Conservation (phyloP, 352 stramenopile genomes). For the Peronospora belbahrii region DNA sequence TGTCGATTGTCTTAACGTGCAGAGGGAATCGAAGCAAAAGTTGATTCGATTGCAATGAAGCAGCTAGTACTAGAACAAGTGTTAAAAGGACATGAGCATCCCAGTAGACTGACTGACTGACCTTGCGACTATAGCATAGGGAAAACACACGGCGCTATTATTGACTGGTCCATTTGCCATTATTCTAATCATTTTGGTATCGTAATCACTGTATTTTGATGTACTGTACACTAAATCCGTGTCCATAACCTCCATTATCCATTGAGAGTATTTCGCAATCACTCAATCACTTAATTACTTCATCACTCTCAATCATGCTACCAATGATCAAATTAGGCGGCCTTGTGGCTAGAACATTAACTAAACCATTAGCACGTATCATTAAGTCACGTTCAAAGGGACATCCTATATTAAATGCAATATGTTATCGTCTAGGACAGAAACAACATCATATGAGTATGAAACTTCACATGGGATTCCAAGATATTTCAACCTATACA, state of each 20-base stretch:
- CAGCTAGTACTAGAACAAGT: slow-evolving; percentile 19
- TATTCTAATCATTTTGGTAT: too few species aligned
- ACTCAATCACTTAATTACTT: too few species aligned
- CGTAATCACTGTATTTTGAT: too few species aligned
- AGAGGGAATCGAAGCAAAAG: slow-evolving; percentile 2
- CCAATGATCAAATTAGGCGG: slow-evolving; percentile 82
- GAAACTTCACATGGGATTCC: slow-evolving; percentile 77
- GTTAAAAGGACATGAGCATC: too few species aligned
- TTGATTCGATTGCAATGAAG: slow-evolving; percentile 6
- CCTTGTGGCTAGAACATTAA: slow-evolving; percentile 73
- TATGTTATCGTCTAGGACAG: slow-evolving; percentile 60
- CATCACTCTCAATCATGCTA: too few species aligned
- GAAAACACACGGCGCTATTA: too few species aligned
- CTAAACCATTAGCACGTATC: slow-evolving; percentile 84
- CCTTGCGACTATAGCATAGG: too few species aligned
- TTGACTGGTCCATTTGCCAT: too few species aligned
- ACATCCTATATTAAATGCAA: slow-evolving; percentile 45
- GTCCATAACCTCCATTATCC: too few species aligned
- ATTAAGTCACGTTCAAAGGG: slow-evolving; percentile 86
- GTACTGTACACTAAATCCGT: too few species aligned
- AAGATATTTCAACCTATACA: slow-evolving; percentile 62
- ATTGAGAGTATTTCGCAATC: too few species aligned
- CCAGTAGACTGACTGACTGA: too few species aligned
- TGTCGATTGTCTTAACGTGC: slow-evolving; percentile 6
- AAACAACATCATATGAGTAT: slow-evolving; percentile 53